Percentiles rank a stretch among this genome's conserved stretches.
Conservation (phyloP, 495 filamentous ascomycete species). For the Penicillium macrosclerotiorum region DNA sequence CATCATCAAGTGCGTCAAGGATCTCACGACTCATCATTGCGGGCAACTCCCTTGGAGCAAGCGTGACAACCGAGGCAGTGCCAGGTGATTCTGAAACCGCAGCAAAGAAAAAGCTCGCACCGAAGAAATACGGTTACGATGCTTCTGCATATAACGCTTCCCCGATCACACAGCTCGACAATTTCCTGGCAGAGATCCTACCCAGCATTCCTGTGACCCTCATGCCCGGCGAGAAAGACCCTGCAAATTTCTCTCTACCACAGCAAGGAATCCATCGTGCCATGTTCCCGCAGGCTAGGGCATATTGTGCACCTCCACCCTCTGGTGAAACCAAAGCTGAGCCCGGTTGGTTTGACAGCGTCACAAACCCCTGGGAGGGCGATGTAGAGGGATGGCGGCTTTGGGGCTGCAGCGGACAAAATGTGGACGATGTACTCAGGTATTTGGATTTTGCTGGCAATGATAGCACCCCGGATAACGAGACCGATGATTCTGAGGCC, state of each 20-base stretch:
- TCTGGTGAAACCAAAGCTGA: slow-evolving; percentile 47
- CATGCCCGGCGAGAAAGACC: slow-evolving; percentile 72
- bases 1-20: slow-evolving; percentile 45
- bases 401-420: slow-evolving; percentile 84
- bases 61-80: slow-evolving; percentile 35
- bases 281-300: slow-evolving; percentile 72
- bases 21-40: slow-evolving; percentile 89
- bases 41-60: slow-evolving; percentile 77
- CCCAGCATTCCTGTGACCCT: slow-evolving; percentile 79
- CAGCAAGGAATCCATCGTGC: slow-evolving; percentile 82
- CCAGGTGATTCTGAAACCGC: slow-evolving; percentile 23
- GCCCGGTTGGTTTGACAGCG: slow-evolving; percentile 78
- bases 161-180: slow-evolving; percentile 79
- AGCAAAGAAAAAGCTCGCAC: slow-evolving; percentile 41
- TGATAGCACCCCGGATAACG: slow-evolving; percentile 17
- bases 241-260: slow-evolving; percentile 75
- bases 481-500: slow-evolving; percentile 57
- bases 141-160: slow-evolving; percentile 78
- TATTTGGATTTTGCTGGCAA: slow-evolving; percentile 59
- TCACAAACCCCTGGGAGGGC: slow-evolving; percentile 91
- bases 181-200: slow-evolving; percentile 75
- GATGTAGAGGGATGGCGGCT: slow-evolving; percentile 85
- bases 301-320: slow-evolving; percentile 54
- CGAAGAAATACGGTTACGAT: slow-evolving; percentile 95
- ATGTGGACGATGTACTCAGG: slow-evolving; percentile 88